These are phyloP conservation scores for Aschersonia sp. DNA, from an alignment of 2,329 filamentous ascomycete genomes.

Conservation along the genomic window DNA sequence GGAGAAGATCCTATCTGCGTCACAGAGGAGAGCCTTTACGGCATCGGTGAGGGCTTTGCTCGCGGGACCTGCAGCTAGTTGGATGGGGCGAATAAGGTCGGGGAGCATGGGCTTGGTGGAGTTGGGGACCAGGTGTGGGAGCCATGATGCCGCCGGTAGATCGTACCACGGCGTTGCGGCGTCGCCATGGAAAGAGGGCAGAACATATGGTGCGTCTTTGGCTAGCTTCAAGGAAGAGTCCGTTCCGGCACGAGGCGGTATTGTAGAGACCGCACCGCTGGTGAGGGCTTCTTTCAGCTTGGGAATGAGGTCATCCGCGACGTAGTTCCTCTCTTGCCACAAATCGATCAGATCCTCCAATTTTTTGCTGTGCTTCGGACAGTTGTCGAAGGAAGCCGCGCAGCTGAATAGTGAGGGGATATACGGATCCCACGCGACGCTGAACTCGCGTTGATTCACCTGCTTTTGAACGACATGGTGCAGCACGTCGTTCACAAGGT, in stretches of 20 bases:
- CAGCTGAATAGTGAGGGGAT: slow-evolving; percentile 47
- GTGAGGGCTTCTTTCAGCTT: slow-evolving; percentile 45
- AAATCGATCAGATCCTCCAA: slow-evolving; percentile 48
- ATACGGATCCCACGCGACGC: slow-evolving; percentile 38
- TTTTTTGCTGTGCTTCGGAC: slow-evolving; percentile 52
- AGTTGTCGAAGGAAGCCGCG: slow-evolving; percentile 41
- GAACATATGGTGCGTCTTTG: slow-evolving; percentile 49
- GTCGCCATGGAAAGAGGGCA: slow-evolving; percentile 70
- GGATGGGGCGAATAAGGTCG: slow-evolving; percentile 54
- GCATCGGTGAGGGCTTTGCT: slow-evolving; percentile 50
- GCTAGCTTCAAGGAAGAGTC: slow-evolving; percentile 21
- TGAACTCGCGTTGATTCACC: slow-evolving; percentile 33
- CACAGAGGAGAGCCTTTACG: slow-evolving; percentile 55
- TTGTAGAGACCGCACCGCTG: slow-evolving; percentile 15
- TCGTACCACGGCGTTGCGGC: slow-evolving; percentile 62
- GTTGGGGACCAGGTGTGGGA: slow-evolving; percentile 65
- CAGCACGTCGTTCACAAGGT: slow-evolving; percentile 65
- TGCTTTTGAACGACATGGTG: slow-evolving; percentile 39
- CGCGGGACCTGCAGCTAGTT: slow-evolving; percentile 53
- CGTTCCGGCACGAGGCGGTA: slow-evolving; percentile 7
- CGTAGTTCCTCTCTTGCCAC: slow-evolving; percentile 57
- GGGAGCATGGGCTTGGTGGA: slow-evolving; percentile 61
- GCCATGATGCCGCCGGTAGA: slow-evolving; percentile 66
- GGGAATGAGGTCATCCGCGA: slow-evolving; percentile 35
- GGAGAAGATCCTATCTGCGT: slow-evolving; percentile 55